A percentile compares a stretch with the other conserved stretches of the same genome.
phyloP scores from a whole-genome alignment of 148 eudicot genomes.

The Cornus kousa region DNA sequence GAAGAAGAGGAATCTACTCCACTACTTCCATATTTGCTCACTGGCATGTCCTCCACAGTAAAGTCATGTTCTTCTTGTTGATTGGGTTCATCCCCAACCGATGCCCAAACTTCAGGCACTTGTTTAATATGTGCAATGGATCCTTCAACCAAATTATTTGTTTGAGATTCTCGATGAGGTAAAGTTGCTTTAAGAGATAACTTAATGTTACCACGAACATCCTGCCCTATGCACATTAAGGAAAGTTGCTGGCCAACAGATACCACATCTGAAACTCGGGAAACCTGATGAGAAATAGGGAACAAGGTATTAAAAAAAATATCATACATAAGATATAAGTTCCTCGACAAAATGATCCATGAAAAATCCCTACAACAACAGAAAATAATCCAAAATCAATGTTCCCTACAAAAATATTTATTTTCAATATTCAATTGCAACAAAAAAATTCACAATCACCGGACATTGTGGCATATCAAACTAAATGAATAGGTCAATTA shows the following conservation, averaged over 20 bases:
- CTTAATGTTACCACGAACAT: slow-evolving; percentile 87
- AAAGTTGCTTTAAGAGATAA: slow-evolving; percentile 76
- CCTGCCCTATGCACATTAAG: slow-evolving; percentile 82
- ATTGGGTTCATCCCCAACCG: slow-evolving; percentile 19
- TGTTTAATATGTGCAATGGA: slow-evolving; percentile 23
- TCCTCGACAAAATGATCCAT: neutral
- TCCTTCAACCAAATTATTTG: slow-evolving; percentile 22
- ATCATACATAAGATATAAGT: neutral
- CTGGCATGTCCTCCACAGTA: slow-evolving; percentile 21
- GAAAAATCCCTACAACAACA: neutral
- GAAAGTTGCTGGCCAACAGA: slow-evolving; percentile 72
- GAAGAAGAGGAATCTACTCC: slow-evolving; percentile 28
- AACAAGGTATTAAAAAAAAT: too few species aligned
- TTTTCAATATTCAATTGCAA: too few species aligned
- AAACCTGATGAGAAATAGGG: slow-evolving; percentile 48
- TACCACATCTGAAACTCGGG: slow-evolving; percentile 73
- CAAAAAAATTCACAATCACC: neutral
- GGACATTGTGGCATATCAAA: neutral
- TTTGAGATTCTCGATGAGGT: slow-evolving; percentile 34
- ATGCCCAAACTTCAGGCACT: slow-evolving; percentile 24
- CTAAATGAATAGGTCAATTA: neutral
- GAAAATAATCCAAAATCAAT: neutral
- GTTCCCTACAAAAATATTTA: too few species aligned
- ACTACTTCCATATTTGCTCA: slow-evolving; percentile 25
- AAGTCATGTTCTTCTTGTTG: slow-evolving; percentile 30